Conservation (phyloP, 2,329 filamentous ascomycete species). For the Apiospora kogelbergensis region DNA sequence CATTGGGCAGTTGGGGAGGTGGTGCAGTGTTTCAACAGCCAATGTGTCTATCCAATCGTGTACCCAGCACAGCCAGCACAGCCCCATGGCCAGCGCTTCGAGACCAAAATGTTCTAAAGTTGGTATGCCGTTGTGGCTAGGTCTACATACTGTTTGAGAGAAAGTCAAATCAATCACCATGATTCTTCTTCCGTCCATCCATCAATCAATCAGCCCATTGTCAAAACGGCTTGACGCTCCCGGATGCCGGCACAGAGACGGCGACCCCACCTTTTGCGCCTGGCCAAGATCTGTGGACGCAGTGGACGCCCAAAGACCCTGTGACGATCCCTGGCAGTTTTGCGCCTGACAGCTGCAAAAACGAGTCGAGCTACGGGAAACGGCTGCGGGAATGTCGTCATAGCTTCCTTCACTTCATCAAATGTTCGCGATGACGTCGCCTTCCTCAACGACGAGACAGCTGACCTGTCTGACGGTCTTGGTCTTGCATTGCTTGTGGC, state of each 20-base stretch:
- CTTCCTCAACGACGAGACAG: background rate
- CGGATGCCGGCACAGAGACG: background rate
- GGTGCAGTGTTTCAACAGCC: background rate
- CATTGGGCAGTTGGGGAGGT: background rate
- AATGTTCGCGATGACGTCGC: constrained; percentile 8
- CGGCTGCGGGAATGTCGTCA: constrained; percentile 7
- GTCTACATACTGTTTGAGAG: too few species aligned
- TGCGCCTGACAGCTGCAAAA: background rate
- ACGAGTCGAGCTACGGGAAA: background rate
- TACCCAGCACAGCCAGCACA: background rate
- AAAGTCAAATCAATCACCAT: background rate
- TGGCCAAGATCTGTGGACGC: background rate
- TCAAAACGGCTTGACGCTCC: background rate
- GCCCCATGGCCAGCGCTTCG: too few species aligned
- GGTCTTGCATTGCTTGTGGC: background rate
- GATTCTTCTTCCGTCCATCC: background rate
- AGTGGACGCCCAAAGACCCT: background rate
- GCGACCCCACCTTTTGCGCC: background rate
- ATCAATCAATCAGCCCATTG: background rate
- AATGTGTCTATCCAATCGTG: background rate
- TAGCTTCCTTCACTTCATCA: background rate
- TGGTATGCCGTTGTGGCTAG: too few species aligned
- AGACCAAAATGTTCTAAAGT: too few species aligned
- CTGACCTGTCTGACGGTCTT: background rate
- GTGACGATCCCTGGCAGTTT: background rate